Base-by-base conservation (phyloP, 176 grass and related monocot genomes). In the Rhynchospora tenuis region DNA sequence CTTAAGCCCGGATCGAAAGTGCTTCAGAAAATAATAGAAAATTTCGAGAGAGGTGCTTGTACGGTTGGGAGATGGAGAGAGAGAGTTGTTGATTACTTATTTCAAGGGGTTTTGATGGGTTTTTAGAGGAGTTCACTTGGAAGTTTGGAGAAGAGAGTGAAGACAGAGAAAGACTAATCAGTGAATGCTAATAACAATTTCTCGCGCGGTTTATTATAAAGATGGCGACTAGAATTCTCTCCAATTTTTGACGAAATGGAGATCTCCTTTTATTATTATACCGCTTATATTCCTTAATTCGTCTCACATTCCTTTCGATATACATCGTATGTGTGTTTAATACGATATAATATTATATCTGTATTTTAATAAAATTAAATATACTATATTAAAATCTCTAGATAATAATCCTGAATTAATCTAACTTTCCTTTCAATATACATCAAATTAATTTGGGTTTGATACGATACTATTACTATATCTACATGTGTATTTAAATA, bases 151-250 rank as follows among this genome's bases (percentile, higher is more conserved):
- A 56, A 77, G 48, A 76, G 72, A 75, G 72, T 12, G 72, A 8
- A 66, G 14, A 38, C 31, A 69, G 28, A 65, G 62, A 63, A 3
- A 27, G n/a, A 5, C 23, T 3, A 73, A 23, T 50, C 45, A 48
- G 1, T 64, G 65, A 67, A 67, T n/a, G 2, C 13, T 75, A 24
- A 75, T 75, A 28, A 11, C 6, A 51, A 24, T 31, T 8, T 27
- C 71, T 77, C 73, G 73, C 73, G 73, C 73, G 73, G 48, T 77
- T 77, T 77, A 77, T 77, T 56, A 55, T 56, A 31, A 66, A 29
- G 29, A 42, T 16, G 24, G 12, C 0, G 7, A 45, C 7, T 16
- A 4, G 24, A 14, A 1, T 50, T 50, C 6, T 7, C 69, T 73
- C 65, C 65, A 69, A 1, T 65, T 31, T 17, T 17, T 1, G n/a